Base-by-base conservation (phyloP, 257 asterid species). In the Penstemon davidsonii region DNA sequence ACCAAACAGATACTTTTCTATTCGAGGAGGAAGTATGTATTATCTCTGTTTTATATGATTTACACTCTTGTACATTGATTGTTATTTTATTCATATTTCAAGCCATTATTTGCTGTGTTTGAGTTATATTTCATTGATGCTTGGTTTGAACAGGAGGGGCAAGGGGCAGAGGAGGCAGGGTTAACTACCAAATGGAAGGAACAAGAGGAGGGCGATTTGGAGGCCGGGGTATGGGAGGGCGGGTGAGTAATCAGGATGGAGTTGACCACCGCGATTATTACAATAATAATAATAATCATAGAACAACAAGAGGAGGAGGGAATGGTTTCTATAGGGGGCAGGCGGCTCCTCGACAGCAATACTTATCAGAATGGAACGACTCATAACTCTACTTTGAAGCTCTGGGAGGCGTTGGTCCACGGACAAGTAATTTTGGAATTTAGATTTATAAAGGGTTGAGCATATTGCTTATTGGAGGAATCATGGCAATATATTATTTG, bases 121-220 rank as follows among this genome's bases (percentile, higher is more conserved):
- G 11, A 62, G 13, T 39, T 62, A 33, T 43, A n/a, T 50, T 53
- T 10, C 68, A 2, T n/a, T 58, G 49, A 18, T 60, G 55, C 62
- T 47, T 51, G 58, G 46, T 66, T 38, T 52, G 63, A 71, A 66
- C 79, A 92, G 98, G 98, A 85, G 95, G 83, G 33, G 33, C 33
- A 70, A 78, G 96, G 67, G 98, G 95, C 66, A 85, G 96, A 74
- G 98, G 97, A 74, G 98, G 97, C 76, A 82, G 95, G 73, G 61
- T 74, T 15, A 82, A 84, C 85, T 87, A 89, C 85, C 88, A 76
- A 62, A 69, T 70, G 78, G 93, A 88, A 8, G 96, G 86, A 62
- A 54, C 70, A 47, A 81, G 90, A 79, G 98, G 98, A 55, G 98
- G 98, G 52, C 88, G 90, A 5, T 83, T 81, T 60, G 88, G 90